Base-by-base conservation (phyloP, 805 yeast genomes). In the Myxozyma mucilagina region DNA sequence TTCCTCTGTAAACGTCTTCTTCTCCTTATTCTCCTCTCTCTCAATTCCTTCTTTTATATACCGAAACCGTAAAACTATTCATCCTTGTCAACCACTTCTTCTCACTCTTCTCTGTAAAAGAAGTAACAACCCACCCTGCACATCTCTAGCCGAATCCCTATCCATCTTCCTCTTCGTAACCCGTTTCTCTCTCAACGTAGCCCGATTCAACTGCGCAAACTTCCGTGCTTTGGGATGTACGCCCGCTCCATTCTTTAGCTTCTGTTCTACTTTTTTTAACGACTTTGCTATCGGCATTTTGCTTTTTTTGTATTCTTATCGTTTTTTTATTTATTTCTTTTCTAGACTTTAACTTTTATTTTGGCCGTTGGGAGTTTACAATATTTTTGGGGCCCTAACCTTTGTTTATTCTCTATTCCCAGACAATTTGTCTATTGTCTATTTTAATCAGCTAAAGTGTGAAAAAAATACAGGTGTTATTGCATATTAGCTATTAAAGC, bases 201-300 rank as follows among this genome's bases (percentile, higher is more conserved):
- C 97, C 65, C 94, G 79, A 58, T 86, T 86, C 54, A 93, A 76
- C 72, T 87, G 90, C 74, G 87, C 87, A 73, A 90, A 87, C 74
- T 91, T 93, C 56, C 97, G 82, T 9, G 97, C 97, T 70, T 86
- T 87, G 24, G 96, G 94, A 72, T 93, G 98, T 67, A 88, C 76
- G 44, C 81, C 83, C 34, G 41, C 41, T 61, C 83, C 77, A 68
- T 80, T 80, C 59, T 82, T 76, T 57, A 85, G 75, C 66, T 80
- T 79, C 74, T 86, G 86, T 66, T 82, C 79, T 39, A 89, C 87
- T 69, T 88, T 89, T 24, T 78, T 73, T 55, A 89, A 77, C 63
- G 84, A 84, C 69, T 87, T 89, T 16, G 84, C 87, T 63, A 86
- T 75, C 14, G 90, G 90, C 92, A 87, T 86, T 16, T n/a, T 16